A percentile compares a stretch with the other conserved stretches of the same genome.
These are phyloP conservation scores for Leucocoprinus sp. DNA, from an alignment of 768 basidiomycete species.

Conservation along the genomic window DNA sequence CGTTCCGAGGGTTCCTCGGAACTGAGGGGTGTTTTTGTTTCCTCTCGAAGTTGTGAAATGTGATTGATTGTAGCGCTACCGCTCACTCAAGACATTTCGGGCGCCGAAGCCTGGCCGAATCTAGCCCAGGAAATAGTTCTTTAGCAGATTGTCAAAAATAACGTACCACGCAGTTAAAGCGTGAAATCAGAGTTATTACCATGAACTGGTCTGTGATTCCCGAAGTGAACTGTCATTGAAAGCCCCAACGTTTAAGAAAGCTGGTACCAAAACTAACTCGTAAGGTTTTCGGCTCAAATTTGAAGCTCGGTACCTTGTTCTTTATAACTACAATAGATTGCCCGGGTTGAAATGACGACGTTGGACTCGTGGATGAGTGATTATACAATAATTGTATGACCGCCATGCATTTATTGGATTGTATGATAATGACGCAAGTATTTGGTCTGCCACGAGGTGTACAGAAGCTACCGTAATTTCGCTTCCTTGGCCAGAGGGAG, in stretches of 20 bases:
- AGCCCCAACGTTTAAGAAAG: neutral
- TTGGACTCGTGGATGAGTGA: neutral
- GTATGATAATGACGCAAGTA: too few relatives aligned
- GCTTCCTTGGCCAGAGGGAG: too few relatives aligned
- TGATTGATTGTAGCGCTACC: too few relatives aligned
- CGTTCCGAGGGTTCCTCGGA: too few relatives aligned
- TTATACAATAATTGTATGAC: neutral
- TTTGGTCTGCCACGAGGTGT: too few relatives aligned
- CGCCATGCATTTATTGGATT: neutral
- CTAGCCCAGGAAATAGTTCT: neutral
- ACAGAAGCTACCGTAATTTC: too few relatives aligned
- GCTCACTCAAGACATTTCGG: neutral
- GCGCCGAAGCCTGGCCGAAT: neutral
- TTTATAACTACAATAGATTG: neutral
- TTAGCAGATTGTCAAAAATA: neutral
- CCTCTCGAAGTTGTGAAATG: too few relatives aligned
- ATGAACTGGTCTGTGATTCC: constrained; percentile 1
- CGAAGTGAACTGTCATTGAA: neutral
- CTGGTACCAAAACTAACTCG: neutral
- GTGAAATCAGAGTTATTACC: neutral
- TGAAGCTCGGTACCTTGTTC: too few relatives aligned
- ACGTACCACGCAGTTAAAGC: neutral
- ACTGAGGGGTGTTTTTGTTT: too few relatives aligned
- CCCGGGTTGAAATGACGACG: neutral
- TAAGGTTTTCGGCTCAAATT: neutral